phyloP scores from a whole-genome alignment of 345 rosid species.

The Rubroshorea leprosula region DNA sequence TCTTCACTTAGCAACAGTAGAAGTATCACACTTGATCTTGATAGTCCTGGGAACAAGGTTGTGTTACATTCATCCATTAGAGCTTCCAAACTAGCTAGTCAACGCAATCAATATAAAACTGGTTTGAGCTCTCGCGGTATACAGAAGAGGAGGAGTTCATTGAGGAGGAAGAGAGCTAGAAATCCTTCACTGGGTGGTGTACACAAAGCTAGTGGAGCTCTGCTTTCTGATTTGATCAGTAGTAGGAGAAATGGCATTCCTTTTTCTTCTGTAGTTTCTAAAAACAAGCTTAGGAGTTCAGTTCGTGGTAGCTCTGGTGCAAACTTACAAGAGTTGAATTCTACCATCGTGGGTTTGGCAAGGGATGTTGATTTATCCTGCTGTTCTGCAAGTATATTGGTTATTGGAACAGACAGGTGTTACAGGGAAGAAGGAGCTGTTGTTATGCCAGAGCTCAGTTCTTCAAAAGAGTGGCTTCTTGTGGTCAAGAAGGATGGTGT shows the following conservation, averaged over 20 bases:
- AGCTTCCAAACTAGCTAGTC: constrained; percentile 42
- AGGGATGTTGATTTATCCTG: constrained; percentile 31
- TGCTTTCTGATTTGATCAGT: constrained; percentile 49
- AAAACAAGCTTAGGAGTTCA: constrained; percentile 50
- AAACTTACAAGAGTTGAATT: constrained; percentile 27
- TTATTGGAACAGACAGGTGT: constrained; percentile 57
- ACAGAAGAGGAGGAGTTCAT: constrained; percentile 70
- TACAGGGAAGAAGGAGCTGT: constrained; percentile 62
- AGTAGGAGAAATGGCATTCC: constrained; percentile 54
- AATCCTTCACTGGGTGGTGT: constrained; percentile 33
- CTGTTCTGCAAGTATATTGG: constrained; percentile 65
- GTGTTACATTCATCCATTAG: constrained; percentile 40
- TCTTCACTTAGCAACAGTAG: constrained; percentile 18
- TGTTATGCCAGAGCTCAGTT: constrained; percentile 43
- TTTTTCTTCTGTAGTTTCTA: constrained; percentile 39
- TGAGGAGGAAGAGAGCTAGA: constrained; percentile 56
- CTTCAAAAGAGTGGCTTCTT: constrained; percentile 67
- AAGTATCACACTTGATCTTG: constrained; percentile 14
- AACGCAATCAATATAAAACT: constrained; percentile 42
- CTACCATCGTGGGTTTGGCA: constrained; percentile 21
- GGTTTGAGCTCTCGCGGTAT: constrained; percentile 50
- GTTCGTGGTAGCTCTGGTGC: constrained; percentile 24
- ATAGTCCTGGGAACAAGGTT: constrained; percentile 23
- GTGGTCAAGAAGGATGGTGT: constrained; percentile 50
- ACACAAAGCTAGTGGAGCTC: constrained; percentile 49